Evolutionary conservation across 139 green algal species (phyloP).

Genomic region (Tetraselmis chui): DNA sequence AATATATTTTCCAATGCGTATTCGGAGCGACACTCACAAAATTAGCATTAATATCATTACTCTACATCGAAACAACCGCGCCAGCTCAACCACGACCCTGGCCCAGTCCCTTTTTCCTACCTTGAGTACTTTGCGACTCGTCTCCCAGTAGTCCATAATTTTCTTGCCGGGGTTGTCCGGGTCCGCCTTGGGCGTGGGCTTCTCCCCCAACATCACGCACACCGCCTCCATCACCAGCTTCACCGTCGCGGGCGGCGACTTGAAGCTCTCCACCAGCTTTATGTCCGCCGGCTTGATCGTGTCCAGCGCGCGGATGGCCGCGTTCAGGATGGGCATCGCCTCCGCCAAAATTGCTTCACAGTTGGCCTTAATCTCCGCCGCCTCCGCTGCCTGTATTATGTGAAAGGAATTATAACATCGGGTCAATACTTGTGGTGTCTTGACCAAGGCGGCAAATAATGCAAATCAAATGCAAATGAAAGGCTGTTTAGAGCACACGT

Average conservation of each 20-base stretch:
- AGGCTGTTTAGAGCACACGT: no score
- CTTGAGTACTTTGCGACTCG: conserved; percentile 16
- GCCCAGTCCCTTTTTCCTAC: no score
- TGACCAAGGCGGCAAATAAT: no score
- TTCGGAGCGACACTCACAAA: no score
- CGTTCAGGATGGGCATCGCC: conserved; percentile 26
- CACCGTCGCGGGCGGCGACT: conserved; percentile 27
- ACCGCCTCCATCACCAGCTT: conserved; percentile 43
- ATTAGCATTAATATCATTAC: no score
- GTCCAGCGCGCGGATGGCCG: conserved; percentile 26
- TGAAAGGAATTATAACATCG: no score
- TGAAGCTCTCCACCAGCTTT: conserved; percentile 32
- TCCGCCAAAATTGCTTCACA: conserved; percentile 30
- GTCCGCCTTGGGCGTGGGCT: conserved; percentile 20
- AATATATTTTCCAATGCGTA: no score
- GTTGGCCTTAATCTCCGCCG: conserved; percentile 30
- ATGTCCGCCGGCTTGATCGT: conserved; percentile 36
- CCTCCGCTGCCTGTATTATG: conserved; percentile 3
- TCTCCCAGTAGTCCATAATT: conserved; percentile 31
- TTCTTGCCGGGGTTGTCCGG: conserved; percentile 20
- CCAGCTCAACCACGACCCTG: no score
- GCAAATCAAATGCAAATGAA: no score
- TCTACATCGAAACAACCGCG: no score
- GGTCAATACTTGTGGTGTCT: no score
- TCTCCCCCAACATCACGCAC: conserved; percentile 33